Conservation (phyloP, 176 grass and related monocot genomes). For the Puya raimondii region DNA sequence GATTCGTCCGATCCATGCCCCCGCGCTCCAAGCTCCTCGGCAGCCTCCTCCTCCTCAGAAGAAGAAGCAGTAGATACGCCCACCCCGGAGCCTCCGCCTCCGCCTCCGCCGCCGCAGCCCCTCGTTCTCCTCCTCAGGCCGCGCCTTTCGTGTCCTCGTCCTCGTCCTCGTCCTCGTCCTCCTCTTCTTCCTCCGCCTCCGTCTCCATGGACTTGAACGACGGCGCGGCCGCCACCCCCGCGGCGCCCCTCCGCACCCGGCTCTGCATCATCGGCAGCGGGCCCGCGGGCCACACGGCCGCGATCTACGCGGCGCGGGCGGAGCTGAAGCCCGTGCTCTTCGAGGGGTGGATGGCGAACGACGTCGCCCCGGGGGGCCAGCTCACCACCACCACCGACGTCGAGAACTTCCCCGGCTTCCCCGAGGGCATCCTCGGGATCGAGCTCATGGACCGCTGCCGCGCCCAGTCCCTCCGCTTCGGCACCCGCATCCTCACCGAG, state of each 20-base stretch:
- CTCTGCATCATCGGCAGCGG: slow-evolving; percentile 94
- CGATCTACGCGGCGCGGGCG: slow-evolving; percentile 83
- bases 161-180: neutral
- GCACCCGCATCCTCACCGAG: slow-evolving; percentile 65
- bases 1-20: too few relatives aligned
- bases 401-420: slow-evolving; percentile 93
- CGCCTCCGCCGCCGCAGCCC: too few relatives aligned
- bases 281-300: slow-evolving; percentile 87
- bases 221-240: slow-evolving; percentile 45
- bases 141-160: slow-evolving; percentile 19
- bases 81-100: too few relatives aligned
- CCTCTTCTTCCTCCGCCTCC: slow-evolving; percentile 3
- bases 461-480: slow-evolving; percentile 56
- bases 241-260: slow-evolving; percentile 43
- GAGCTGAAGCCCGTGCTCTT: slow-evolving; percentile 89
- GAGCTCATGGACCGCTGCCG: slow-evolving; percentile 81
- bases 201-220: slow-evolving; percentile 3
- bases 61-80: too few relatives aligned
- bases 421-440: slow-evolving; percentile 48
- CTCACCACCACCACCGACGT: slow-evolving; percentile 98
- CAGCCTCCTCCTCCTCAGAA: too few relatives aligned
- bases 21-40: too few relatives aligned
- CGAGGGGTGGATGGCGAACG: slow-evolving; percentile 91
- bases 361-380: slow-evolving; percentile 76
- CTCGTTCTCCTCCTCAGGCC: slow-evolving; percentile 43